Evolutionary conservation across 345 rosid genomes (phyloP).

Genomic region (Rubroshorea leprosula): DNA sequence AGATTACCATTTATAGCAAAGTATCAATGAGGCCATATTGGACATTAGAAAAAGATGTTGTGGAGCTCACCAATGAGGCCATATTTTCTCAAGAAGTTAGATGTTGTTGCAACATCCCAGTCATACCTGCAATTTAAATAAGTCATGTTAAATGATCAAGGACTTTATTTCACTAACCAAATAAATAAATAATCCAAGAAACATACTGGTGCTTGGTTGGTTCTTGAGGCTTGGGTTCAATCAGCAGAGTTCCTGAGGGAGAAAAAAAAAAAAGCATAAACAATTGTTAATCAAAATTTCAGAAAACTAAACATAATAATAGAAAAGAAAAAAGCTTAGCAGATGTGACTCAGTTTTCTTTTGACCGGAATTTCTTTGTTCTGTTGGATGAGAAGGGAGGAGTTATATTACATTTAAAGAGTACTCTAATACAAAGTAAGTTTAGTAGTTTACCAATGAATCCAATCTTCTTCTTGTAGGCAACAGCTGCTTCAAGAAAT

Average conservation of each 20-base stretch:
- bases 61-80: slow-evolving; percentile 51
- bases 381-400: not conserved
- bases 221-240: slow-evolving; percentile 99
- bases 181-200: not conserved
- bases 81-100: slow-evolving; percentile 79
- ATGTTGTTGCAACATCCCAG: slow-evolving; percentile 97
- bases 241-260: slow-evolving; percentile 62
- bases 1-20: not conserved
- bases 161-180: not conserved
- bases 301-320: not conserved
- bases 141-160: slow-evolving; percentile 1
- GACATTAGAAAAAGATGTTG: not conserved
- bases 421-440: not conserved
- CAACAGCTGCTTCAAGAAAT: slow-evolving; percentile 77
- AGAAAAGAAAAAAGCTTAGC: not conserved
- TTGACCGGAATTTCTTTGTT: not conserved
- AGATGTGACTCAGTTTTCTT: not conserved
- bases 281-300: not conserved
- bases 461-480: slow-evolving; percentile 94
- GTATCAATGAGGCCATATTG: not conserved
- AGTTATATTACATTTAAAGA: not conserved
- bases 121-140: slow-evolving; percentile 45
- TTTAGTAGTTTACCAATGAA: slow-evolving; percentile 76
- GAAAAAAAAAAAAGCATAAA: slow-evolving; percentile 1
- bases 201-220: slow-evolving; percentile 86